A percentile compares a stretch with the other conserved stretches of the same genome.
These are phyloP conservation scores for Pyrus pyrifolia DNA, from an alignment of 306 rosid species.

Conservation along the genomic window DNA sequence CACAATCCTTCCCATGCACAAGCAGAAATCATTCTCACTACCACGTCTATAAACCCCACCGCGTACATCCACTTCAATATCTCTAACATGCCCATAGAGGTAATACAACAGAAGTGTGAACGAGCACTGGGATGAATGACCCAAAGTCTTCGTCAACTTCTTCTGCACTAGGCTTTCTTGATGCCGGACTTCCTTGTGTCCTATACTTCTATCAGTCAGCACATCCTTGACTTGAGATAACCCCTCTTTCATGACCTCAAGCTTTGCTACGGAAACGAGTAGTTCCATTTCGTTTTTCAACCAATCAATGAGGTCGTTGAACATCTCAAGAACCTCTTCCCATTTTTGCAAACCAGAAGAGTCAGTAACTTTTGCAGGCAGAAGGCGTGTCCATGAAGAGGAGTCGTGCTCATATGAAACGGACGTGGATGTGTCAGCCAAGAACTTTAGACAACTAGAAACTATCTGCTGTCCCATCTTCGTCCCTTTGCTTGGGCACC, in stretches of 20 bases:
- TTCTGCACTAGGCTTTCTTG: constrained; percentile 66
- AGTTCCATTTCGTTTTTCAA: constrained; percentile 43
- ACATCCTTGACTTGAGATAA: too few relatives aligned
- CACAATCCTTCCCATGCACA: constrained; percentile 78
- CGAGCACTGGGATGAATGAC: constrained; percentile 76
- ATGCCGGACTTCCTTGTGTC: constrained; percentile 61
- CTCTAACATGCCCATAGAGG: constrained; percentile 51
- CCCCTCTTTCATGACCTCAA: constrained; percentile 71
- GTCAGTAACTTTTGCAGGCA: too few relatives aligned
- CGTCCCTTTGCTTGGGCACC: too few relatives aligned
- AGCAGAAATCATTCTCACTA: constrained; percentile 30
- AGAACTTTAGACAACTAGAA: too few relatives aligned
- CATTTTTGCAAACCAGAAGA: too few relatives aligned
- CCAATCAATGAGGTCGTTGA: constrained; percentile 33
- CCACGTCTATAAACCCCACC: constrained; percentile 52
- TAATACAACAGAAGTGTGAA: constrained; percentile 68
- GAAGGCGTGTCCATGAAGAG: too few relatives aligned
- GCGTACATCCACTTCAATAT: constrained; percentile 63
- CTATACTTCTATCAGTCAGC: constrained; percentile 45
- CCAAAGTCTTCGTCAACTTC: constrained; percentile 68
- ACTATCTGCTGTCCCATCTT: too few relatives aligned
- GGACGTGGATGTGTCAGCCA: too few relatives aligned
- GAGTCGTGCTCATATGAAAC: too few relatives aligned
- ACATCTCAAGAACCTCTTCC: too few relatives aligned
- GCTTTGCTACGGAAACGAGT: constrained; percentile 42